phyloP scores from a whole-genome alignment of 179 eudicot genomes.

The Silene vulgaris region DNA sequence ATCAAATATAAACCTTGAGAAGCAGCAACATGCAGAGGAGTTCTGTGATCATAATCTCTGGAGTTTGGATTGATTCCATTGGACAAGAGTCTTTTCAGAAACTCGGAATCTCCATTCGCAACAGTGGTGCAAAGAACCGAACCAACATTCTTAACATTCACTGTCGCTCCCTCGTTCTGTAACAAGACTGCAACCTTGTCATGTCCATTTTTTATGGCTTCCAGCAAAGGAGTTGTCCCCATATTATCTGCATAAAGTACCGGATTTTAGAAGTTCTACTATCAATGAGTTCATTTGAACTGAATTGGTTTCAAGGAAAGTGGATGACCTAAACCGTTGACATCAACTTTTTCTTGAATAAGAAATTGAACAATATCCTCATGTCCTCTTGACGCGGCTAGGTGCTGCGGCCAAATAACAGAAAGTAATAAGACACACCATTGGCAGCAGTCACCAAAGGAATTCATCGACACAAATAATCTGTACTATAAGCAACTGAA shows the following conservation, averaged over 20 bases:
- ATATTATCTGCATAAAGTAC: slow-evolving; percentile 42
- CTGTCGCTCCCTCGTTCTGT: slow-evolving; percentile 43
- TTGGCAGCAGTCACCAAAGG: not conserved
- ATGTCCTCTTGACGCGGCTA: slow-evolving; percentile 67
- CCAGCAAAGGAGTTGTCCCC: slow-evolving; percentile 63
- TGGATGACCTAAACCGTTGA: slow-evolving; percentile 44
- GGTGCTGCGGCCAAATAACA: slow-evolving; percentile 42
- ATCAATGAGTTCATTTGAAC: not conserved
- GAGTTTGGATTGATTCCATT: slow-evolving; percentile 65
- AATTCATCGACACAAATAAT: not conserved
- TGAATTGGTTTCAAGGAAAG: not conserved
- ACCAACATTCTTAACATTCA: slow-evolving; percentile 50
- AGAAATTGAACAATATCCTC: slow-evolving; percentile 51
- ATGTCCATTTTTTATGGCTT: slow-evolving; percentile 64
- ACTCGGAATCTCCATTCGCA: slow-evolving; percentile 44
- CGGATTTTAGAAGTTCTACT: slow-evolving; percentile 4
- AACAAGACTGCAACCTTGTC: slow-evolving; percentile 57
- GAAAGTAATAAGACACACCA: not conserved
- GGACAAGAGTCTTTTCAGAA: slow-evolving; percentile 43
- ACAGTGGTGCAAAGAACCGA: slow-evolving; percentile 47
- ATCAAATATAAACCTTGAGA: slow-evolving; percentile 54
- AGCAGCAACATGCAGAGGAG: slow-evolving; percentile 71
- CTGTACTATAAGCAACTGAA: not conserved
- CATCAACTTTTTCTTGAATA: slow-evolving; percentile 43
- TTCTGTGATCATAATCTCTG: slow-evolving; percentile 58